Evolutionary conservation across 768 basidiomycete species (phyloP), one percentile per base, ranked within the genome.

Genomic region (Floccularia luteovirens): DNA sequence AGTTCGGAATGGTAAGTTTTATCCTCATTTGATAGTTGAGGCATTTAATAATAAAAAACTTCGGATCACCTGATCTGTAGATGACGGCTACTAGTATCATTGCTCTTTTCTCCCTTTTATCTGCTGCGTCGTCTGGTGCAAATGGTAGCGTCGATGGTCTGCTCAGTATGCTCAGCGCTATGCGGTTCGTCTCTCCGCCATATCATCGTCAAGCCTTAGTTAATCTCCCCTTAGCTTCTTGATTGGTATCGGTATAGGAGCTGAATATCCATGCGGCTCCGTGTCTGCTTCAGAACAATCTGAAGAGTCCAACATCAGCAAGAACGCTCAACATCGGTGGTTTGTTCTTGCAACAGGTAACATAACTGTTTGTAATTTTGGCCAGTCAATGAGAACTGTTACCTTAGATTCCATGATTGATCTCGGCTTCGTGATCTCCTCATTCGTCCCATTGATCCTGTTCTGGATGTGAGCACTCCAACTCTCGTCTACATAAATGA

Each of bases 241-340:
- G 1, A 69, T 92, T 32, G 93, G 93, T 27, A 82, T 93, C 40
- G 91, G 91, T 19, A 72, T 91, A 0, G 88, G 90, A 4, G 87
- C 86, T 3, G 87, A 89, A 57, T 93, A 93, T 48, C 92, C 92
- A 5, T 89, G 88, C 45, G 91, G 92, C 19, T 85, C 83, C 0
- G 88, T 91, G 12, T 87, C 90, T 4, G 84, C 83, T 5, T 83
- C 88, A 1, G 93, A 96, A 53, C 87, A 90, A 52, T 86, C 90
- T 2, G 93, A 96, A 57, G 85, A 88, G 56, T 68, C 75, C 7
- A 77, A 75, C 5, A 82, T 94, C 50, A 69, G 59, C 48, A 90
- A 87, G 61, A 79, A 79, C 39, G 74, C 85, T 3, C 92, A 90
- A 53, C 84, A 93, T 57, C 64, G 82, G 38, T 89, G 90, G 77